Conservation (phyloP, 2,329 filamentous ascomycete genomes). For the Parasarocladium wereldwijsianum region DNA sequence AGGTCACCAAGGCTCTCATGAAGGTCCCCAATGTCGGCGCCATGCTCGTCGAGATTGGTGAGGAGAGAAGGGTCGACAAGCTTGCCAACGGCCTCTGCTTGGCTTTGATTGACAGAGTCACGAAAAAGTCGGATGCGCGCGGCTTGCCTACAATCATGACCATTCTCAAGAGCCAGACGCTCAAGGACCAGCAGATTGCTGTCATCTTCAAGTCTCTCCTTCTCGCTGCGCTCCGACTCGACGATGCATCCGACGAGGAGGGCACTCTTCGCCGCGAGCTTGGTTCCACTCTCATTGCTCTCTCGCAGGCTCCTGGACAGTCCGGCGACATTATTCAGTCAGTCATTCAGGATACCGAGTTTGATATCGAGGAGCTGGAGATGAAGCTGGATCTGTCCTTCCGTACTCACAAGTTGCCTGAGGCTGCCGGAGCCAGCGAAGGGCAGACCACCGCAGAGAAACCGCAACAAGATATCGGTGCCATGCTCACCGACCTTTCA, state of each 20-base stretch:
- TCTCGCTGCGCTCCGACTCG: constrained; percentile 41
- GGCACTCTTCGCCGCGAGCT: constrained; percentile 47
- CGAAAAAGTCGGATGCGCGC: constrained; percentile 41
- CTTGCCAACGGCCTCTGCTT: constrained; percentile 59
- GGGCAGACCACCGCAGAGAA: constrained; percentile 16
- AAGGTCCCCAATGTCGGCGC: constrained; percentile 45
- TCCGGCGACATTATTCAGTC: constrained; percentile 49
- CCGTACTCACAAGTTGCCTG: constrained; percentile 38
- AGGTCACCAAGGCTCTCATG: constrained; percentile 54
- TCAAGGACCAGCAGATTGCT: constrained; percentile 48
- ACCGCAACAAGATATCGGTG: background rate
- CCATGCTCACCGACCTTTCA: constrained; percentile 21
- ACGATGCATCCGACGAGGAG: constrained; percentile 36
- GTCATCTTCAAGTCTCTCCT: constrained; percentile 53
- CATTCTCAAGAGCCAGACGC: constrained; percentile 42
- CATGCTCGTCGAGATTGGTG: constrained; percentile 45
- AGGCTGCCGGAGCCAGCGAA: constrained; percentile 26
- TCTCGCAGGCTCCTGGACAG: constrained; percentile 44
- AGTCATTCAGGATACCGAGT: constrained; percentile 50
- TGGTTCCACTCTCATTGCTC: constrained; percentile 49
- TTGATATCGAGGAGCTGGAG: constrained; percentile 63
- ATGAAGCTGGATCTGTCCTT: constrained; percentile 59
- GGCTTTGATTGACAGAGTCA: constrained; percentile 45
- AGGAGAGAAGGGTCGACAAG: constrained; percentile 54
- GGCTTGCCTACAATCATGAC: constrained; percentile 45